Base-by-base conservation (phyloP, 139 green algal species). In the Chlamydomonas sphaeroides region DNA sequence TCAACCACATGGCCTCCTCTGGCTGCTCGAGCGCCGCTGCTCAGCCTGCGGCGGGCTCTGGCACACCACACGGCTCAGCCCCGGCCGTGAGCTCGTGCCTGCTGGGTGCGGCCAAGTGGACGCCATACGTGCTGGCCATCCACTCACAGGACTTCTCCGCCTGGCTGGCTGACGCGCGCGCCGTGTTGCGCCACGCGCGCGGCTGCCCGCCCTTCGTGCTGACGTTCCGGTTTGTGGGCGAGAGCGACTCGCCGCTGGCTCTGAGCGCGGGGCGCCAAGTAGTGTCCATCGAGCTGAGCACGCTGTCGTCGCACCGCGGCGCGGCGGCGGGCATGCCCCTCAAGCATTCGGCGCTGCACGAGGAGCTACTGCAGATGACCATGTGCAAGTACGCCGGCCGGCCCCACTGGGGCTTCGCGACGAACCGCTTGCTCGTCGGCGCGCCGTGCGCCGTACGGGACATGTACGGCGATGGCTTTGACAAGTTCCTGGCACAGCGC, bases 201-300 rank as follows among this genome's bases (percentile, higher is more conserved):
- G 81, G 81, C 74, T 87, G 74, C 74, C 75, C 83, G 61, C 79
- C 83, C 83, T 87, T 87, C 41, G 33, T 84, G n/a, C 79, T 87
- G 32, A 74, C 57, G 59, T 82, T 87, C 66, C 75, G 74, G 23
- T 87, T 87, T 42, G 75, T 86, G 73, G 71, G 77, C 65, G 83
- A 87, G 67, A 59, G 38, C 3, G 74, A 83, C 56, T 56, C 83
- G 18, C 83, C 83, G 1, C 39, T 87, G 67, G 73, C 83, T 1
- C 69, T 84, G 30, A 73, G 57, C 41, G 56, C 32, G 28, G 83
- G 83, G 11, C 72, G 67, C 41, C 83, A 87, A 56, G 83, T 87
- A 41, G 74, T 87, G 53, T 63, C 82, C 32, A 83, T 87, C 21
- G 82, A 87, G 56, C 65, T 87, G 28, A 36, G 38, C 39, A 78